A percentile compares a stretch with the other conserved stretches of the same genome.
phyloP scores from a whole-genome alignment of 305 asterid species.

The Fraxinus platypoda region DNA sequence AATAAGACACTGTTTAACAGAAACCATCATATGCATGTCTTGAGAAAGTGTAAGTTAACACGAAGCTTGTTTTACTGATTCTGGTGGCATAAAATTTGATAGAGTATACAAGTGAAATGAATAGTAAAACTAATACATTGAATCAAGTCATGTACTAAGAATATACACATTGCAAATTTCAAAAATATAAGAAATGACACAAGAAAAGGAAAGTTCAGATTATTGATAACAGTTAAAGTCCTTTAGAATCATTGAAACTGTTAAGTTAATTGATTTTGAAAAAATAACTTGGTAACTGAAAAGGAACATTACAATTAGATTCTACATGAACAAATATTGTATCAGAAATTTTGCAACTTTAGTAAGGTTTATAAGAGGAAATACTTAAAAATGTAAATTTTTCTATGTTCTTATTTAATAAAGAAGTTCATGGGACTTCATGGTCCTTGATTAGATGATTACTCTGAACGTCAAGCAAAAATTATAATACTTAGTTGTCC shows the following conservation, averaged over 20 bases:
- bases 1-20: conserved; percentile 4
- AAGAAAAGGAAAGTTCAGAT: neutral
- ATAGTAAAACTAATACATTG: neutral
- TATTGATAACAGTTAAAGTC: neutral
- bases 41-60: neutral
- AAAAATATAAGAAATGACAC: neutral
- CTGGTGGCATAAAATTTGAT: neutral
- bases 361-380: neutral
- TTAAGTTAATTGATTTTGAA: neutral
- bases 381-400: neutral
- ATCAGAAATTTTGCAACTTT: neutral
- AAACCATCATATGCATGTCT: conserved; percentile 6
- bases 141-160: neutral
- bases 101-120: neutral
- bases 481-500: neutral
- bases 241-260: neutral
- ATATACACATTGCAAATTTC: neutral
- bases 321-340: neutral
- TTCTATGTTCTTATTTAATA: neutral
- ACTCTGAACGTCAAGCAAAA: neutral
- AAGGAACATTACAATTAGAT: neutral
- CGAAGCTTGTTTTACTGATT: neutral
- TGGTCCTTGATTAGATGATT: neutral
- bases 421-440: neutral
- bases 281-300: neutral